phyloP scores from a whole-genome alignment of 805 yeast species.

The Priceomyces fermenticarens region DNA sequence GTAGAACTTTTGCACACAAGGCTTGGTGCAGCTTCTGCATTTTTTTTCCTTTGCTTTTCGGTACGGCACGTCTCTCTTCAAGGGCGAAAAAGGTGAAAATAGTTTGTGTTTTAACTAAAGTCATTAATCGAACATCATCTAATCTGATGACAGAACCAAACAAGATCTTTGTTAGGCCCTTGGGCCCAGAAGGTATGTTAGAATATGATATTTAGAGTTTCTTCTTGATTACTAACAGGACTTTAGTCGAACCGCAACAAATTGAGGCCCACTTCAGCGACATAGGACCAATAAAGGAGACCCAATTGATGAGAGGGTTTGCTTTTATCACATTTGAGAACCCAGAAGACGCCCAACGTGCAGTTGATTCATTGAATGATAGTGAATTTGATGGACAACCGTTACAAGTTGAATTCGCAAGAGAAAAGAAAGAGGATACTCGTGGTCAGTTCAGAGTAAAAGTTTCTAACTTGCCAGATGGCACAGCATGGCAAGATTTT shows the following conservation, averaged over 20 bases:
- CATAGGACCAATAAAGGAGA: slow-evolving; percentile 65
- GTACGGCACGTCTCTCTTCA: no score
- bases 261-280: slow-evolving; percentile 66
- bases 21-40: no score
- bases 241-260: slow-evolving; percentile 45
- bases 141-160: slow-evolving; percentile 19
- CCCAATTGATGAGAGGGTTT: slow-evolving; percentile 74
- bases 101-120: no score
- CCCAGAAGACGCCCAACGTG: slow-evolving; percentile 50
- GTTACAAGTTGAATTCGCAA: slow-evolving; percentile 53
- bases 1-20: no score
- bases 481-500: slow-evolving; percentile 82
- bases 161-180: slow-evolving; percentile 58
- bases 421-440: slow-evolving; percentile 54
- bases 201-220: background rate
- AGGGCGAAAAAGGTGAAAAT: no score
- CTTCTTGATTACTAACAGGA: slow-evolving; percentile 17
- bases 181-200: slow-evolving; percentile 47
- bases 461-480: slow-evolving; percentile 68
- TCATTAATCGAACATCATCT: background rate
- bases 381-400: slow-evolving; percentile 49
- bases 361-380: slow-evolving; percentile 45
- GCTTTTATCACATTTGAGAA: slow-evolving; percentile 86
- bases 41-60: no score
- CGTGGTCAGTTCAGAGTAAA: slow-evolving; percentile 74